Base-by-base conservation (phyloP, 345 rosid genomes). In the Gossypium bickii region DNA sequence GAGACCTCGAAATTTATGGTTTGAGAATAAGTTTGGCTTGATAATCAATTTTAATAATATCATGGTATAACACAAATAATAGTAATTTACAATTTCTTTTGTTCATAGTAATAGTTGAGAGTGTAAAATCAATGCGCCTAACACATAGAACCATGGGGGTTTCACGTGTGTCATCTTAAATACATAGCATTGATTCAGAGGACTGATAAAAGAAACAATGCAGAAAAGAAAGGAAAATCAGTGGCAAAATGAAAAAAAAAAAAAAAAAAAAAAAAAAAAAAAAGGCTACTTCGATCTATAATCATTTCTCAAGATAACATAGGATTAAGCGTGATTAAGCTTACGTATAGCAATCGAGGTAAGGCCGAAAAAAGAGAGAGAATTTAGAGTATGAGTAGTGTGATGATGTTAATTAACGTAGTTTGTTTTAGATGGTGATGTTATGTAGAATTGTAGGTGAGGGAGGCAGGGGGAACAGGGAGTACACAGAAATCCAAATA, bases 141-240 rank as follows among this genome's bases (percentile, higher is more conserved):
- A 49, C 17, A 49, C 17, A 12, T 16, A 49, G 53, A 13, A 49
- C 6, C 53, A 12, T 16, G 17, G 17, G 68, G 49, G 8, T n/a
- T 64, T 64, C 68, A 64, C 51, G 49, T 64, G 69, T 41, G n/a
- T 43, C 69, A 41, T 64, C 69, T 64, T 41, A 64, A 64, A 64
- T n/a, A 9, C 45, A 17, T 38, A 24, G 15, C 67, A 41, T 64
- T 64, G 25, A 41, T 64, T 64, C 18, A 38, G 18, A 47, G 51
- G 51, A 2, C 13, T 47, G 13, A 47, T 9, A 47, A 47, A 47
- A 12, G 34, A 45, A 63, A 58, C 41, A 25, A 18, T 9, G 29
- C 53, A 59, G 69, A 47, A 47, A 47, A 12, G 51, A 12, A 47
- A 1, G 12, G 51, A 47, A 47, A 47, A 47, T 11, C 51, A 34